Percentiles rank a stretch among this genome's conserved stretches.
Evolutionary conservation across 345 rosid genomes (phyloP).

Genomic region (Ceriops tagal): DNA sequence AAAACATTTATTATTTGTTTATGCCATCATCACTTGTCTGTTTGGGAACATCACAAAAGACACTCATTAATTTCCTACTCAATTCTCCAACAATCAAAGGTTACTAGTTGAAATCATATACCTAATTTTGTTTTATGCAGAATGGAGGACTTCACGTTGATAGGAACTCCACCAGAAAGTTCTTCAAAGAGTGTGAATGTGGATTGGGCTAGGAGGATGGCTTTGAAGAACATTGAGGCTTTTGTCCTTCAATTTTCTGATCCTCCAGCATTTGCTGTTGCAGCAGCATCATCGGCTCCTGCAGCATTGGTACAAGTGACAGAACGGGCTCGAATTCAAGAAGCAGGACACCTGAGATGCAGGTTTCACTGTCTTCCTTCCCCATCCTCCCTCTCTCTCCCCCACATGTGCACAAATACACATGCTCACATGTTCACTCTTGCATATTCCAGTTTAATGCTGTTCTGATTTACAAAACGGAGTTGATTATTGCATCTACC

Average conservation of each 20-base stretch:
- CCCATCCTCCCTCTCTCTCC: slow-evolving; percentile 5
- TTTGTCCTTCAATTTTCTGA: slow-evolving; percentile 63
- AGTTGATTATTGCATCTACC: background rate
- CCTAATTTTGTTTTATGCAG: slow-evolving; percentile 32
- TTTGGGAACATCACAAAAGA: background rate
- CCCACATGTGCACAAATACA: background rate
- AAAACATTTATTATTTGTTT: no score
- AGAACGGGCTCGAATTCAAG: slow-evolving; percentile 85
- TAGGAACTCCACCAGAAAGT: slow-evolving; percentile 66
- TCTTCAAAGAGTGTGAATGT: slow-evolving; percentile 65
- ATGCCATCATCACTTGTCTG: no score
- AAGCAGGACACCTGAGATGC: slow-evolving; percentile 95
- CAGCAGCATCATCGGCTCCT: slow-evolving; percentile 68
- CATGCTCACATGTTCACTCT: background rate
- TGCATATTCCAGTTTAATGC: background rate
- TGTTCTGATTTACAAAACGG: background rate
- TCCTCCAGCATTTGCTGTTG: slow-evolving; percentile 64
- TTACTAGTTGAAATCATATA: background rate
- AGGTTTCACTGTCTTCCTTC: slow-evolving; percentile 39
- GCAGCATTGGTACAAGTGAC: slow-evolving; percentile 80
- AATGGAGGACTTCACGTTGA: slow-evolving; percentile 65
- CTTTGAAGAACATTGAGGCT: slow-evolving; percentile 65
- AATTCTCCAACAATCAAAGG: background rate
- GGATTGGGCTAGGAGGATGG: slow-evolving; percentile 74
- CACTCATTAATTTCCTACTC: background rate